phyloP scores from a whole-genome alignment of 176 grass and related monocot species.

The Triticum dicoccoides region DNA sequence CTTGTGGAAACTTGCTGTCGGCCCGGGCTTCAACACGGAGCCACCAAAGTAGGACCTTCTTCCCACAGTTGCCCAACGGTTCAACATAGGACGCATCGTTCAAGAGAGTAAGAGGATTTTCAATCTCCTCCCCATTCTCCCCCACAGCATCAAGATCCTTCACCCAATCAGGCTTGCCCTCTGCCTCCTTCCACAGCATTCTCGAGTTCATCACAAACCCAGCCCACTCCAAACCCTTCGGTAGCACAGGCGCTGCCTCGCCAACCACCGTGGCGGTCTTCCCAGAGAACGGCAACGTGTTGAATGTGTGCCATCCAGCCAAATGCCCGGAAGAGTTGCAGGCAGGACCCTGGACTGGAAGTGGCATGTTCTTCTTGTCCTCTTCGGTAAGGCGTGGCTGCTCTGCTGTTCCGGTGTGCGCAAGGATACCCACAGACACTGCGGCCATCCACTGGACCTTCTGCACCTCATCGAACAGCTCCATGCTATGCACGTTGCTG shows the following conservation, averaged over 20 bases:
- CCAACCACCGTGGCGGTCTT: slow-evolving; percentile 59
- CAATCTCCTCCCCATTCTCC: slow-evolving; percentile 81
- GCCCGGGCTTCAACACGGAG: slow-evolving; percentile 86
- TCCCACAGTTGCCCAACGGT: slow-evolving; percentile 86
- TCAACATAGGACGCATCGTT: slow-evolving; percentile 84
- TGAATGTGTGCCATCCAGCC: slow-evolving; percentile 84
- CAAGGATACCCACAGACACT: slow-evolving; percentile 74
- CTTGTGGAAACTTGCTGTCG: slow-evolving; percentile 91
- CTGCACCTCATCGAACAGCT: slow-evolving; percentile 98
- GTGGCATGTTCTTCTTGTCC: slow-evolving; percentile 72
- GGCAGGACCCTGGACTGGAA: slow-evolving; percentile 83
- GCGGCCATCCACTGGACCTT: slow-evolving; percentile 97
- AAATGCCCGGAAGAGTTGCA: slow-evolving; percentile 83
- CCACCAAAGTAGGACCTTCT: slow-evolving; percentile 95
- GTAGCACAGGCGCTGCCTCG: slow-evolving; percentile 62
- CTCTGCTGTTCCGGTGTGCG: slow-evolving; percentile 47
- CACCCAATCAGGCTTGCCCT: slow-evolving; percentile 87
- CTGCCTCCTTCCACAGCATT: slow-evolving; percentile 90
- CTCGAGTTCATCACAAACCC: slow-evolving; percentile 87
- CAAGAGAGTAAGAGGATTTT: slow-evolving; percentile 66
- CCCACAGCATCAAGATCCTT: slow-evolving; percentile 91
- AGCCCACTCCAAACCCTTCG: slow-evolving; percentile 81
- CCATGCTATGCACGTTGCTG: slow-evolving; percentile 95
- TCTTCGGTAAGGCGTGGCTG: slow-evolving; percentile 53
- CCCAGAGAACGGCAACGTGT: slow-evolving; percentile 55